phyloP scores from a whole-genome alignment of 345 rosid species.

The Populus deltoides region DNA sequence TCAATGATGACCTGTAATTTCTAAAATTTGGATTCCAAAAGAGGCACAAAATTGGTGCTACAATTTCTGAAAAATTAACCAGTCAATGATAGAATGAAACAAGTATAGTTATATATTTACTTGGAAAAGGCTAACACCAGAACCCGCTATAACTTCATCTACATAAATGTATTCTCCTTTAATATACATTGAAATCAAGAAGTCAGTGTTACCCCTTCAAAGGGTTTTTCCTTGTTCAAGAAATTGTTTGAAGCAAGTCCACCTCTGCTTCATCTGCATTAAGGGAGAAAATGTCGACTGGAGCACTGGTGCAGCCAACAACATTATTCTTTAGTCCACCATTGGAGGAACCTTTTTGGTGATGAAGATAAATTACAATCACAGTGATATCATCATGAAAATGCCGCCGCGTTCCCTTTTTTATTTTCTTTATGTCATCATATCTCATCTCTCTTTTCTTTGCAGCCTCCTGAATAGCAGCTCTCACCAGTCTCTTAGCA shows the following conservation, averaged over 20 bases:
- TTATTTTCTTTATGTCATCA: conserved; percentile 25
- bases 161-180: conserved; percentile 3
- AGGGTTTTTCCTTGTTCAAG: background rate
- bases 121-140: conserved; percentile 16
- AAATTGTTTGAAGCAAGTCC: conserved; percentile 24
- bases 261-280: conserved; percentile 47
- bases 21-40: background rate
- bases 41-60: conserved; percentile 16
- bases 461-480: conserved; percentile 32
- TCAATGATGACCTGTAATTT: background rate
- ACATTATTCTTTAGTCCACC: conserved; percentile 25
- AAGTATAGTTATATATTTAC: conserved; percentile 17
- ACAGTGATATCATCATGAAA: conserved; percentile 36
- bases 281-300: conserved; percentile 68
- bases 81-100: conserved; percentile 1
- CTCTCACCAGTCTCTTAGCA: conserved; percentile 35
- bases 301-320: conserved; percentile 55
- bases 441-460: conserved; percentile 36
- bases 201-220: background rate
- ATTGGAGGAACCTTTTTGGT: conserved; percentile 31
- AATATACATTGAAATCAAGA: background rate
- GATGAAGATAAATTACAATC: conserved; percentile 46
- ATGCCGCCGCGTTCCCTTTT: conserved; percentile 25
- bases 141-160: conserved; percentile 15
- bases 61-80: conserved; percentile 7